Base-by-base conservation (phyloP, 1,139 yeast genomes). In the Yamadazyma sp. region DNA sequence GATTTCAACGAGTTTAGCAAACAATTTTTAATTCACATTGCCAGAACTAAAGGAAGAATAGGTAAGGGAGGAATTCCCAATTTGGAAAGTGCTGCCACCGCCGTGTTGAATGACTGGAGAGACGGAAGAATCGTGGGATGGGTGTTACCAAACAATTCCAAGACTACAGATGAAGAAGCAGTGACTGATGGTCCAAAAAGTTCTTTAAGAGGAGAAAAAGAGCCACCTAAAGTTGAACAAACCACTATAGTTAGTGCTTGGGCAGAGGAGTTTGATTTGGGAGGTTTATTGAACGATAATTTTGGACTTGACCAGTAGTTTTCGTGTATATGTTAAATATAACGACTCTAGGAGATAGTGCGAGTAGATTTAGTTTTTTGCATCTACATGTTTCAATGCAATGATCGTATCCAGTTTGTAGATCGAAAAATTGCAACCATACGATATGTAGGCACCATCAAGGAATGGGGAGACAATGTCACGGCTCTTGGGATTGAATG, bases 61-160 rank as follows among this genome's bases (percentile, higher is more conserved):
- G 89, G 96, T 37, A 86, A 79, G 58, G 96, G 96, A 33, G 99
- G 98, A 55, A 66, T 92, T 41, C 96, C 98, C 38, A 89, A 92
- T 60, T 62, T 92, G 51, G 82, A 80, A 41, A 75, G 92, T 46
- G 96, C 98, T 10, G 96, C 95, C 29, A 63, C 78, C 52, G 73
- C 87, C 25, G 86, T 92, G 4, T 73, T 94, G 55, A 87, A 80
- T 51, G 99, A 92, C 64, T 94, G 97, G 97, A 82, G 97, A 66
- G 97, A 90, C 62, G 98, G 98, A 42, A 80, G 95, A 58, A 78
- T 92, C 51, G 65, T 83, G 40, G 96, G 97, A 33, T 92, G 97
- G 96, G 81, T 89, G 2, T 62, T 82, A 51, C 96, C 97, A 33
- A 86, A 84, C 50, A 73, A 81, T 8, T 79, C 86, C 2, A 73